Evolutionary conservation across 352 stramenopile genomes (phyloP).

Genomic region (Phytophthora sp.): DNA sequence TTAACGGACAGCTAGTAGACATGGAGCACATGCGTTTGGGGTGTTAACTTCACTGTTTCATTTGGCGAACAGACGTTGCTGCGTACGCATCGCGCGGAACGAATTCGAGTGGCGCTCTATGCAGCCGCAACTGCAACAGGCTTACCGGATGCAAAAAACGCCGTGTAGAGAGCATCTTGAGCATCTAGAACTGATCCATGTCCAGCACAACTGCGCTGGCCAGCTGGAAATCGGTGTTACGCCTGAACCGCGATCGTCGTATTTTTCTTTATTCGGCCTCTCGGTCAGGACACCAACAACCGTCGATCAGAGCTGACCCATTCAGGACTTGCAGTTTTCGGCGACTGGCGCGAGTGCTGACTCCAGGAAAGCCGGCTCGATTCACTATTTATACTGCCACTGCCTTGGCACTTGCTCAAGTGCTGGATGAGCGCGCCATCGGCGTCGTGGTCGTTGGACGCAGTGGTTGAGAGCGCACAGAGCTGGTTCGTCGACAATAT

Average conservation of each 20-base stretch:
- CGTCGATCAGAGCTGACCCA: conserved; percentile 1
- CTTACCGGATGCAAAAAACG: not conserved
- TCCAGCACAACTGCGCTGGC: conserved; percentile 7
- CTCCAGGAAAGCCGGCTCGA: conserved; percentile 4
- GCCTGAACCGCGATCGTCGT: not conserved
- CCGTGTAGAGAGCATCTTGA: not conserved
- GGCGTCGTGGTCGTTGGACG: not conserved
- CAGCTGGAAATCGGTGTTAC: conserved; percentile 1
- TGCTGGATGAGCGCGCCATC: conserved; percentile 10
- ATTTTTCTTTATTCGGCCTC: conserved; percentile 18
- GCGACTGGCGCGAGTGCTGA: conserved; percentile 2
- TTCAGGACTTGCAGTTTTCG: conserved; percentile 5
- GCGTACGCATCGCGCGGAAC: not conserved
- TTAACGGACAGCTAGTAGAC: no score
- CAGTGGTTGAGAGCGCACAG: conserved; percentile 23
- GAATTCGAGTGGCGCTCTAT: conserved; percentile 1
- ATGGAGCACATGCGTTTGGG: not conserved
- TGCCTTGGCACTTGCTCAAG: not conserved
- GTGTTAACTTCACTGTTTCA: not conserved
- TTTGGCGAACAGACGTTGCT: not conserved
- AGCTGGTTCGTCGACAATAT: conserved; percentile 40
- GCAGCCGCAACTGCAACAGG: not conserved
- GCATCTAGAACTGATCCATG: conserved; percentile 14
- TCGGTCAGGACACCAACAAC: conserved; percentile 4
- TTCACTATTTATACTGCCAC: conserved; percentile 22